Percentiles rank a stretch among this genome's conserved stretches.
phyloP scores from a whole-genome alignment of 129 eudicot genomes.

The Rutidosis leptorrhynchoides region DNA sequence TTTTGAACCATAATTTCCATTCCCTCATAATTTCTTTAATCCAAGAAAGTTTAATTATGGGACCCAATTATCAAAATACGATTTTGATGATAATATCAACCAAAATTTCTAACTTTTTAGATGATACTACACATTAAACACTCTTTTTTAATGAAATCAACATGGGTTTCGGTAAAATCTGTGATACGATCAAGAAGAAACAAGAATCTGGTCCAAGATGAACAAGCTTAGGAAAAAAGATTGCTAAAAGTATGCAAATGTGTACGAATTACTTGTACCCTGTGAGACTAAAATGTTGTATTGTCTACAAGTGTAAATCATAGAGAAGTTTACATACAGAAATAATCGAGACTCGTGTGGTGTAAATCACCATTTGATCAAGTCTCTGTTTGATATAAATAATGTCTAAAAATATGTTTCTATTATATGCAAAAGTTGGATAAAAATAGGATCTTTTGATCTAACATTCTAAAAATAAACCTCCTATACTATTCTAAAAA shows the following conservation, averaged over 20 bases:
- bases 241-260: constrained; percentile 11
- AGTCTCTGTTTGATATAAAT: constrained; percentile 24
- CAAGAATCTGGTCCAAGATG: constrained; percentile 1
- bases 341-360: constrained; percentile 29
- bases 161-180: constrained; percentile 6
- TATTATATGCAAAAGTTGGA: neutral
- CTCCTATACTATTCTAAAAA: neutral
- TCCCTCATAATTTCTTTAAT: constrained; percentile 28
- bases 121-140: neutral
- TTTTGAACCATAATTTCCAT: constrained; percentile 17
- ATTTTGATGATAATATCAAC: neutral
- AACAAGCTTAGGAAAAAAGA: constrained; percentile 13
- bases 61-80: constrained; percentile 10
- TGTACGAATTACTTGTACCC: constrained; percentile 8
- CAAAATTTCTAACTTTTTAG: constrained; percentile 1
- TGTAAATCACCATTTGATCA: constrained; percentile 27
- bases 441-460: constrained; percentile 10
- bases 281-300: constrained; percentile 24
- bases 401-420: constrained; percentile 14
- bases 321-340: constrained; percentile 30
- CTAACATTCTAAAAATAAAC: neutral
- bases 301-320: constrained; percentile 35
- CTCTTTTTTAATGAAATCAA: neutral
- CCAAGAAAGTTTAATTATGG: constrained; percentile 10
- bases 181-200: constrained; percentile 7